Evolutionary conservation across 257 asterid species (phyloP).

Genomic region (Solanum rostratum): DNA sequence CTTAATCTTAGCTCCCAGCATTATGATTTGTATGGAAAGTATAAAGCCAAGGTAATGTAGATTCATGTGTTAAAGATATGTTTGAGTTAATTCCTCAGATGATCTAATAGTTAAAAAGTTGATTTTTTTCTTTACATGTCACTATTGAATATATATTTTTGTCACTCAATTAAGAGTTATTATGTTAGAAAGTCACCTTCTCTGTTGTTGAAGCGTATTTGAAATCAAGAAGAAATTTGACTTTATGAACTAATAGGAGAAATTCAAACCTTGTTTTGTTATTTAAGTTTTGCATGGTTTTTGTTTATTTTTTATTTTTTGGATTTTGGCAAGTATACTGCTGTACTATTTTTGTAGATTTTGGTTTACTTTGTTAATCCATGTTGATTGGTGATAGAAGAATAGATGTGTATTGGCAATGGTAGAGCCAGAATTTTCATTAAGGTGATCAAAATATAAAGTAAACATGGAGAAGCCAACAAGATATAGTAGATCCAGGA

Average conservation of each 20-base stretch:
- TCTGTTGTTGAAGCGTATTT: background rate
- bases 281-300: background rate
- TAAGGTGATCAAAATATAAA: background rate
- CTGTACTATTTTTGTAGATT: background rate
- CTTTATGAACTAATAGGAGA: background rate
- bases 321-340: background rate
- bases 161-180: too few relatives aligned
- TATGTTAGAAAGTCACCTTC: background rate
- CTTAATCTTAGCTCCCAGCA: slow-evolving; percentile 54
- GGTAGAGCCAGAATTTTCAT: background rate
- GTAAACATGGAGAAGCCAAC: background rate
- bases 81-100: background rate
- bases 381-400: background rate
- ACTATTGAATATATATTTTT: too few relatives aligned
- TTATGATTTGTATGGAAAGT: slow-evolving; percentile 88
- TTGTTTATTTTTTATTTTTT: background rate
- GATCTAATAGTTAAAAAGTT: too few relatives aligned
- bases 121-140: too few relatives aligned
- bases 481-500: background rate
- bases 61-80: background rate
- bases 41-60: slow-evolving; percentile 67
- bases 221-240: background rate
- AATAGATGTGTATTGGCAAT: background rate
- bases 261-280: background rate
- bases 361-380: background rate